phyloP scores from a whole-genome alignment of 352 stramenopile genomes.

The Pythium utonaiense region DNA sequence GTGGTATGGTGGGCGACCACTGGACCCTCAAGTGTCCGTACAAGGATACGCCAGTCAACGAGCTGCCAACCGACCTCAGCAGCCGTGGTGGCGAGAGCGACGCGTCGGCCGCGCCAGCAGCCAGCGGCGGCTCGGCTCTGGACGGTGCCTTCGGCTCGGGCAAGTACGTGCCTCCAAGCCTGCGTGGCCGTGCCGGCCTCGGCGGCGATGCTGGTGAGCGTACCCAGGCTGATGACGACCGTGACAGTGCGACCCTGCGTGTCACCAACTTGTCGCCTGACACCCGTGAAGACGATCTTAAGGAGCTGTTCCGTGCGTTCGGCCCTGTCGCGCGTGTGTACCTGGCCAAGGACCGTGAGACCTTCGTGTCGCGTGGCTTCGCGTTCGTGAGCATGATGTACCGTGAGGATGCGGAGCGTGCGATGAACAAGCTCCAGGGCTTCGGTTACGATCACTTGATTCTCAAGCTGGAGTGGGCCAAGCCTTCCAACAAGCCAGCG shows the following conservation, averaged over 20 bases:
- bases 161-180: conserved; percentile 86
- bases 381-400: conserved; percentile 98
- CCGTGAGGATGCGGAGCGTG: conserved; percentile 93
- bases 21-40: conserved; percentile 91
- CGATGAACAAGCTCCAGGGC: conserved; percentile 96
- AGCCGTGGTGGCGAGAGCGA: conserved; percentile 30
- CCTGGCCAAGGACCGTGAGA: conserved; percentile 98
- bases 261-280: conserved; percentile 99
- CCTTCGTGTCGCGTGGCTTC: conserved; percentile 96
- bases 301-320: conserved; percentile 98
- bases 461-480: conserved; percentile 99
- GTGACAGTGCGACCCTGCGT: conserved; percentile 92
- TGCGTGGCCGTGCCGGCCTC: conserved; percentile 54
- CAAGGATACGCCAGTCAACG: conserved; percentile 83
- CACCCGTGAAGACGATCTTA: conserved; percentile 97
- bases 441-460: conserved; percentile 99
- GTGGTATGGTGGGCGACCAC: conserved; percentile 88
- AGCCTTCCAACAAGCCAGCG: conserved; percentile 90
- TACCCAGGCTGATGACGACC: conserved; percentile 48
- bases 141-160: conserved; percentile 72
- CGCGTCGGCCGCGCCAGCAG: conserved; percentile 29
- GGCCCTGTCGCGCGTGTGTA: conserved; percentile 97
- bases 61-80: conserved; percentile 69
- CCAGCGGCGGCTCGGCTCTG: conserved; percentile 45
- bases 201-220: conserved; percentile 27